Base-by-base conservation (phyloP, 192 early-diverging fungal species). In the Rhizoclosmatium globosum region DNA sequence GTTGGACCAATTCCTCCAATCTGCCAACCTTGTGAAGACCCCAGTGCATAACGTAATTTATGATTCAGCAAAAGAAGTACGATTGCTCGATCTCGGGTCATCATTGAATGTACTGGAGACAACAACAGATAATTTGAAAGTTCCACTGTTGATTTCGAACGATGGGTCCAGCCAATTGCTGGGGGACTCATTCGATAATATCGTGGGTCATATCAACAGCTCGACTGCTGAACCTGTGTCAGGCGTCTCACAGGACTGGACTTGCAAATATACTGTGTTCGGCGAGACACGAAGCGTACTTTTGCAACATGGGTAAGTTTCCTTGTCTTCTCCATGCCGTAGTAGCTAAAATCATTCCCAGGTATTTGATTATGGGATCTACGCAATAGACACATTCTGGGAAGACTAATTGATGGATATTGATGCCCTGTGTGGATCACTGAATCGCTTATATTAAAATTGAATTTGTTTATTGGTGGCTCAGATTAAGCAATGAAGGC, bases 191-290 rank as follows among this genome's bases (percentile, higher is more conserved):
- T 48, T 59, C 21, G 72, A 64, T 7, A 44, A 39, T 17, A 45
- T 74, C n/a, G 41, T 62, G 13, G 70, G n/a, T 0, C 72, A 48
- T 9, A 6, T 48, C n/a, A 48, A 62, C 13, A 48, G 47, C 4
- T 11, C 15, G 7, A 44, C 59, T 3, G 38, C 41, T 50, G 47
- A 48, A 19, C 23, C n/a, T 21, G 53, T 58, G 19, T 2, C 11
- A n/a, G 19, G 19, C 21, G 59, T 78, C 9, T 31, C 57, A 23
- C 64, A 19, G 21, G 65, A 57, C 11, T 78, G 77, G 77, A 44
- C 71, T 42, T 66, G 50, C 6, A 70, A 71, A 57, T 78, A 78
- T 44, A 70, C 68, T 45, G 66, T 69, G 9, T 78, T 70, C 43
- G 31, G 43, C 2, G 58, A 38, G 41, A 46, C 67, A 3, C 21